phyloP scores from a whole-genome alignment of 2,329 filamentous ascomycete species.

The Fusarium udum region DNA sequence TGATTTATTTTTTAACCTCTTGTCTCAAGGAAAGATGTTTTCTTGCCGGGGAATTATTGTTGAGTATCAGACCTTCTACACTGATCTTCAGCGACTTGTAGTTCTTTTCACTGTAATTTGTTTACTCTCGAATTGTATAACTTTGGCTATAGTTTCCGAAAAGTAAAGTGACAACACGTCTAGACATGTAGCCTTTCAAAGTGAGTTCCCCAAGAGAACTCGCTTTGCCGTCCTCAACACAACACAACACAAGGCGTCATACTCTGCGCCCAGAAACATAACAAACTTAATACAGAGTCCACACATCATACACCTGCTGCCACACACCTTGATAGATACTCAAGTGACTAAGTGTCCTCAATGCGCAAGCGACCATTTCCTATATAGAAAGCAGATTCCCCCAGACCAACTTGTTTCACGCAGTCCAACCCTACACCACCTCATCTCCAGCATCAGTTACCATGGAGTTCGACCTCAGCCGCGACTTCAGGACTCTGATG shows the following conservation, averaged over 20 bases:
- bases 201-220: too few species aligned
- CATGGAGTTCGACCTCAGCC: neutral
- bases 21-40: neutral
- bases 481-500: too few species aligned
- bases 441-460: neutral
- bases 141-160: too few species aligned
- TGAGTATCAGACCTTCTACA: neutral
- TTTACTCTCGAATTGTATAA: too few species aligned
- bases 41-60: neutral
- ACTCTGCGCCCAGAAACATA: neutral
- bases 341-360: accelerated
- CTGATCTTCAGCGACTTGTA: neutral
- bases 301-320: neutral
- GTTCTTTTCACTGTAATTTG: too few species aligned
- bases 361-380: accelerated
- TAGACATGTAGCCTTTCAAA: too few species aligned
- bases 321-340: neutral
- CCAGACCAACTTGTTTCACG: neutral
- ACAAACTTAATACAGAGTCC: neutral
- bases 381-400: neutral
- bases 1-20: neutral
- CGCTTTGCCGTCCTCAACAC: neutral
- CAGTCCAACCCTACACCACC: neutral
- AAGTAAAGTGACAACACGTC: too few species aligned
- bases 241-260: neutral